Evolutionary conservation across 306 rosid genomes (phyloP).

Genomic region (Amphicarpaea edgeworthii): DNA sequence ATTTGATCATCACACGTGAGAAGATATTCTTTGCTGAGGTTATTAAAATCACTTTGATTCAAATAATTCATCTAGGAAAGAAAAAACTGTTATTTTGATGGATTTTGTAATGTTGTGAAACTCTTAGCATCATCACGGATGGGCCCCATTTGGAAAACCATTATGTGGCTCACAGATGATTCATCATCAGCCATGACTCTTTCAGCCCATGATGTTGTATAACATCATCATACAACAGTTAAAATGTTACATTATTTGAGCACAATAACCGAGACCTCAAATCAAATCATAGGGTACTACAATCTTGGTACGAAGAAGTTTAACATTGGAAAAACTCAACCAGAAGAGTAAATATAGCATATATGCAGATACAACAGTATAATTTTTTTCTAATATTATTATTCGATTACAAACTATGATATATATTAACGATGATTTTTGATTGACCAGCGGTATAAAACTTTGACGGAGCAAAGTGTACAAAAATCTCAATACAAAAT

Average conservation of each 20-base stretch:
- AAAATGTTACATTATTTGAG: conserved; percentile 52
- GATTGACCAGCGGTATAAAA: no score
- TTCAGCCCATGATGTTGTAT: conserved; percentile 52
- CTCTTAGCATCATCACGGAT: conserved; percentile 39
- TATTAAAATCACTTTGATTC: conserved; percentile 43
- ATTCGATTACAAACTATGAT: no score
- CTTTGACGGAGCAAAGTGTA: conserved; percentile 16
- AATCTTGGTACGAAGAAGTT: conserved; percentile 39
- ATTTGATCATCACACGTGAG: conserved; percentile 46
- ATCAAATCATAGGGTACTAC: conserved; percentile 19
- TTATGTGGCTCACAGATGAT: conserved; percentile 42
- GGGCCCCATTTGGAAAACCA: conserved; percentile 51
- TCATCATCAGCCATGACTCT: conserved; percentile 55
- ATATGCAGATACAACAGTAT: no score
- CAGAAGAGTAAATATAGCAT: no score
- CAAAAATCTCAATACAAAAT: conserved; percentile 39
- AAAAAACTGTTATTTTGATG: conserved; percentile 6
- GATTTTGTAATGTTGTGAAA: conserved; percentile 46
- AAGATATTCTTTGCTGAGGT: conserved; percentile 45
- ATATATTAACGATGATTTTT: no score
- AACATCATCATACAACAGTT: conserved; percentile 49
- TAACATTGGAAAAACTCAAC: no score
- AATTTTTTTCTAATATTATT: no score
- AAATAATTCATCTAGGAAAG: conserved; percentile 33
- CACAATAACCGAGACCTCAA: conserved; percentile 48